phyloP scores from a whole-genome alignment of 768 basidiomycete genomes.

The Dacryopinax spathularia region DNA sequence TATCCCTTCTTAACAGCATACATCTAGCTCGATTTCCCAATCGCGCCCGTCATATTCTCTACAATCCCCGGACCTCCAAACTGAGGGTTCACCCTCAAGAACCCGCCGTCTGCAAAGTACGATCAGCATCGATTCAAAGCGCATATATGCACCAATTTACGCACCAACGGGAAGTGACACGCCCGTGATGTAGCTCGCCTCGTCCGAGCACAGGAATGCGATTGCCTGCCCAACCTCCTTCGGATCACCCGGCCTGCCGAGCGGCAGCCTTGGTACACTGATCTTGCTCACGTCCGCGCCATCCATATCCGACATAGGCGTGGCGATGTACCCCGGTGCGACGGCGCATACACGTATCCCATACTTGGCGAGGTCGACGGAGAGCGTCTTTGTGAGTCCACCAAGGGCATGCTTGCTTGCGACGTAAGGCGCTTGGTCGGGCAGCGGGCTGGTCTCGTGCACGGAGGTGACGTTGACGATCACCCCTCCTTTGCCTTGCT shows the following conservation, averaged over 20 bases:
- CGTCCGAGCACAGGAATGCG: conserved; percentile 10
- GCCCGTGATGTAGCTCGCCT: conserved; percentile 10
- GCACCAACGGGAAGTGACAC: conserved; percentile 1
- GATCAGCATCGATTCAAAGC: neutral
- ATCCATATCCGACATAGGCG: neutral
- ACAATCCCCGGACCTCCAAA: neutral
- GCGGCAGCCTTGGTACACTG: neutral
- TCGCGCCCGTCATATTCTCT: neutral
- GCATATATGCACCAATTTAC: neutral
- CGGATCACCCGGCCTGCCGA: conserved; percentile 7
- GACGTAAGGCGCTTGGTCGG: conserved; percentile 1
- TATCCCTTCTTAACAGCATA: no score
- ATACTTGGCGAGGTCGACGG: conserved; percentile 6
- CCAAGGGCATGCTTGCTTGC: conserved; percentile 7
- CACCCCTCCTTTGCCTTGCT: neutral
- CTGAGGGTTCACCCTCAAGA: neutral
- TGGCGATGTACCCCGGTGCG: conserved; percentile 8
- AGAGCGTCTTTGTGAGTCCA: conserved; percentile 7
- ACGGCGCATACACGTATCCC: conserved; percentile 7
- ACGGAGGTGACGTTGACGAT: conserved; percentile 5
- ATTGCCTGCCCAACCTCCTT: conserved; percentile 8
- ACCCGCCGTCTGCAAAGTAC: neutral
- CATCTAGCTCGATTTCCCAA: neutral
- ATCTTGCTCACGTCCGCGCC: neutral
- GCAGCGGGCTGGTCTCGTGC: neutral